These are phyloP conservation scores for Tilletia horrida DNA, from an alignment of 1,284 basidiomycete species.

Conservation along the genomic window DNA sequence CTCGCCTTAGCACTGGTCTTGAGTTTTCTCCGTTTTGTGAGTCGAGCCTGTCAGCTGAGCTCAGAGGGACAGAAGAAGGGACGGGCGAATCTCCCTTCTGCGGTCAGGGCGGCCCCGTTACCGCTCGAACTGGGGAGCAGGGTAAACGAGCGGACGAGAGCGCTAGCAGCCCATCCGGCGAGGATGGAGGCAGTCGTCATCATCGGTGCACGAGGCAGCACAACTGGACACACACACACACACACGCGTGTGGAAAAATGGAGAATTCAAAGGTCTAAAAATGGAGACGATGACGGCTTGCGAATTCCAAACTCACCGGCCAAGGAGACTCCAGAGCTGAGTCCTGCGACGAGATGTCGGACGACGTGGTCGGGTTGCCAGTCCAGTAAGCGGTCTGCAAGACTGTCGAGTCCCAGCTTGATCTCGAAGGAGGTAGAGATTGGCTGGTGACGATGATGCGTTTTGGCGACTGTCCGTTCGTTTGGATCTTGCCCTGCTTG, in stretches of 20 bases:
- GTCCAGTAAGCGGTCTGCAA: not conserved
- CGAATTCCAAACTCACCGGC: too few relatives aligned
- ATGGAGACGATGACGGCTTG: not conserved
- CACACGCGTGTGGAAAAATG: not conserved
- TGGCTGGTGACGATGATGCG: not conserved
- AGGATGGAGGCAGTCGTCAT: conserved; percentile 2
- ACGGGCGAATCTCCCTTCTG: not conserved
- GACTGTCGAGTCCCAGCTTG: not conserved
- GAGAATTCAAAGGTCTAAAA: not conserved
- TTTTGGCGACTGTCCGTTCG: not conserved
- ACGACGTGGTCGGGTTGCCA: conserved; percentile 6
- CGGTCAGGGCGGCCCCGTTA: not conserved
- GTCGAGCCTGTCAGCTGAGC: too few relatives aligned
- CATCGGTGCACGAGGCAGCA: not conserved
- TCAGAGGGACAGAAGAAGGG: not conserved
- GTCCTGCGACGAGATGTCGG: not conserved
- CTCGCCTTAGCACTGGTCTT: too few relatives aligned
- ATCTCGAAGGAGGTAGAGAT: not conserved
- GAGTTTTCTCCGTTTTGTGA: too few relatives aligned
- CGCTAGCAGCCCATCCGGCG: not conserved
- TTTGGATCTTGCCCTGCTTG: not conserved
- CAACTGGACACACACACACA: not conserved
- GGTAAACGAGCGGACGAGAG: not conserved
- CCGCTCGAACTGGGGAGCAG: not conserved
- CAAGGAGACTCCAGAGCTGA: not conserved